Percentiles rank a stretch among this genome's conserved stretches.
phyloP scores from a whole-genome alignment of 768 basidiomycete species.

The Suillus bovinus region DNA sequence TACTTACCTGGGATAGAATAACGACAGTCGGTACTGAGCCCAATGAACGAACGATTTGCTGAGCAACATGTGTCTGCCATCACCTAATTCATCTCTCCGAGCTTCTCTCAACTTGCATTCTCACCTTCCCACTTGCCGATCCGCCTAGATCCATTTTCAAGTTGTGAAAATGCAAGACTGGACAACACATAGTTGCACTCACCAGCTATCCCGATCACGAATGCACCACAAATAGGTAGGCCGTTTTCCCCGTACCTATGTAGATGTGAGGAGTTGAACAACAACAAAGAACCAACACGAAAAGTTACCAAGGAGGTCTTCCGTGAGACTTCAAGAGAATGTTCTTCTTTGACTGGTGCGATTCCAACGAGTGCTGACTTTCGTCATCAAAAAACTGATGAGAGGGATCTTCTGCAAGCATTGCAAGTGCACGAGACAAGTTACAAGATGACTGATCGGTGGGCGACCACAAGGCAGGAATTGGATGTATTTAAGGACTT shows the following conservation, averaged over 20 bases:
- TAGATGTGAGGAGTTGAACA: slow-evolving; percentile 15
- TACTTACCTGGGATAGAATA: slow-evolving; percentile 80
- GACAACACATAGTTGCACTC: slow-evolving; percentile 16
- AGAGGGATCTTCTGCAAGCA: slow-evolving; percentile 29
- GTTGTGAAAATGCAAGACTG: neutral
- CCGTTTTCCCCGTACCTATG: slow-evolving; percentile 81
- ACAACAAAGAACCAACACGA: slow-evolving; percentile 9
- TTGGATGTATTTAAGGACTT: slow-evolving; percentile 29
- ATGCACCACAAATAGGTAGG: slow-evolving; percentile 66
- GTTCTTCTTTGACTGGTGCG: slow-evolving; percentile 55
- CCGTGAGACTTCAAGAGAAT: slow-evolving; percentile 82
- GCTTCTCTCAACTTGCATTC: slow-evolving; percentile 11
- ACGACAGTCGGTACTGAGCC: slow-evolving; percentile 88
- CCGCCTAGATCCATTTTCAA: slow-evolving; percentile 50
- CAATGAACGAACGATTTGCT: slow-evolving; percentile 75
- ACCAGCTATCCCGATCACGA: slow-evolving; percentile 86
- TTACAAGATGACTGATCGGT: neutral
- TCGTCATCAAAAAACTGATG: slow-evolving; percentile 24
- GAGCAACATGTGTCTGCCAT: slow-evolving; percentile 78
- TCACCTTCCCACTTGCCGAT: slow-evolving; percentile 85
- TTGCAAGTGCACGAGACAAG: slow-evolving; percentile 12
- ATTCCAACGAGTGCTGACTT: slow-evolving; percentile 18
- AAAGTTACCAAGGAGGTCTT: slow-evolving; percentile 73
- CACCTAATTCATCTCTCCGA: slow-evolving; percentile 1
- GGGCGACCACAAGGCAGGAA: neutral